A percentile compares a stretch with the other conserved stretches of the same genome.
Evolutionary conservation across 306 rosid species (phyloP).

Genomic region (Glycine soja): DNA sequence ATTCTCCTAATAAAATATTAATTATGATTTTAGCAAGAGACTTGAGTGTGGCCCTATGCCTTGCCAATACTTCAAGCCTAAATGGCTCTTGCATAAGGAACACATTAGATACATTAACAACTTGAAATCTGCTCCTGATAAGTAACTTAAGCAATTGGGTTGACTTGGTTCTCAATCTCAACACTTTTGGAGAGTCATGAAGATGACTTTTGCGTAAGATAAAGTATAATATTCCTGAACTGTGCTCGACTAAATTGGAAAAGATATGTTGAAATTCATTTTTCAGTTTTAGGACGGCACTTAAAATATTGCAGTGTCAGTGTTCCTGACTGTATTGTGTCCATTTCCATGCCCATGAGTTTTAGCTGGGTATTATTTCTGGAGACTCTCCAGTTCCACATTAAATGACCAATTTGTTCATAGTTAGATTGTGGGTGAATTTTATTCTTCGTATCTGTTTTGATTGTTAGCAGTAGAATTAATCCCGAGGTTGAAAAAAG

Average conservation of each 20-base stretch:
- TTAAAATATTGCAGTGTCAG: constrained; percentile 1
- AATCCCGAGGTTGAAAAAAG: constrained; percentile 12
- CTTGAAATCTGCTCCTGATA: background rate
- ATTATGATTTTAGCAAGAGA: background rate
- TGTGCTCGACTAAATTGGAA: constrained; percentile 12
- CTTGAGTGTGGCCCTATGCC: constrained; percentile 15
- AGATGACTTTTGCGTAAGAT: constrained; percentile 14
- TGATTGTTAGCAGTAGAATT: constrained; percentile 11
- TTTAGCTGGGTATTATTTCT: constrained; percentile 23
- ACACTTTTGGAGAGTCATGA: constrained; percentile 2
- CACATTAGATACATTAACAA: background rate
- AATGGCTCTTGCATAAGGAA: background rate
- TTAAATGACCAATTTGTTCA: background rate
- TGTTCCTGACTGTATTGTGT: background rate
- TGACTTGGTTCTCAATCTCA: constrained; percentile 9
- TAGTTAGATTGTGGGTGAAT: background rate
- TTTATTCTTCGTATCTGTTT: background rate
- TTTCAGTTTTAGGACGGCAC: constrained; percentile 3
- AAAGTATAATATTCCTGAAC: constrained; percentile 24
- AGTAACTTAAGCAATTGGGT: background rate
- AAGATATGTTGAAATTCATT: background rate
- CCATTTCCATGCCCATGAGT: constrained; percentile 15
- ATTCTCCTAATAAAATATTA: background rate
- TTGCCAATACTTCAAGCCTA: constrained; percentile 8
- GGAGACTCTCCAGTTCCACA: background rate